phyloP scores from a whole-genome alignment of 495 filamentous ascomycete genomes.

The Podospora anserina region DNA sequence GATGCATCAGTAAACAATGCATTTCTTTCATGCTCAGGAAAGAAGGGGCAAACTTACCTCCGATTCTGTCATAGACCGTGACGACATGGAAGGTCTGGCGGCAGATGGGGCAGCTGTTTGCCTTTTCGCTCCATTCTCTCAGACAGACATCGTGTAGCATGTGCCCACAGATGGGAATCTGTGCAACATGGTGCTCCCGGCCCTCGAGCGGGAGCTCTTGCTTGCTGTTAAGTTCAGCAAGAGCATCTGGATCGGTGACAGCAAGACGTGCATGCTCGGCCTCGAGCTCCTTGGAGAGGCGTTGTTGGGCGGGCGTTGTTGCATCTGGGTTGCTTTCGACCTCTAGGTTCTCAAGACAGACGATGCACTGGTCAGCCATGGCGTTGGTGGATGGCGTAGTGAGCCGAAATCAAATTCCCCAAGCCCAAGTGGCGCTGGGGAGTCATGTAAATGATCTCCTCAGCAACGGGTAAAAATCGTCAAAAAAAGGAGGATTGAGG shows the following conservation, averaged over 20 bases:
- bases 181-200: constrained; percentile 42
- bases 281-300: constrained; percentile 13
- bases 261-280: constrained; percentile 24
- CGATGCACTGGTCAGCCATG: constrained; percentile 94
- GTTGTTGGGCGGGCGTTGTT: constrained; percentile 16
- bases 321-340: constrained; percentile 30
- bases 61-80: constrained; percentile 69
- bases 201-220: constrained; percentile 6
- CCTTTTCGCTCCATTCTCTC: constrained; percentile 87
- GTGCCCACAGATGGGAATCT: constrained; percentile 72
- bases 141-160: constrained; percentile 88
- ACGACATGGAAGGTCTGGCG: constrained; percentile 87
- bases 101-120: constrained; percentile 97
- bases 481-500: neutral
- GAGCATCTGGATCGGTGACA: constrained; percentile 40
- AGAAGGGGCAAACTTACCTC: constrained; percentile 58
- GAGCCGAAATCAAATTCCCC: constrained; percentile 5
- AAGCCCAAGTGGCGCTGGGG: constrained; percentile 18
- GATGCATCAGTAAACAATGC: constrained; percentile 21
- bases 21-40: neutral
- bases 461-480: neutral
- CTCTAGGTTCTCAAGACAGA: constrained; percentile 90
- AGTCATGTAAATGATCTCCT: constrained; percentile 38
- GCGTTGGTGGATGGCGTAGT: constrained; percentile 19
- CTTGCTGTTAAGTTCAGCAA: constrained; percentile 47